Evolutionary conservation across 2,329 filamentous ascomycete genomes (phyloP).

Genomic region (Penicillium sp.): DNA sequence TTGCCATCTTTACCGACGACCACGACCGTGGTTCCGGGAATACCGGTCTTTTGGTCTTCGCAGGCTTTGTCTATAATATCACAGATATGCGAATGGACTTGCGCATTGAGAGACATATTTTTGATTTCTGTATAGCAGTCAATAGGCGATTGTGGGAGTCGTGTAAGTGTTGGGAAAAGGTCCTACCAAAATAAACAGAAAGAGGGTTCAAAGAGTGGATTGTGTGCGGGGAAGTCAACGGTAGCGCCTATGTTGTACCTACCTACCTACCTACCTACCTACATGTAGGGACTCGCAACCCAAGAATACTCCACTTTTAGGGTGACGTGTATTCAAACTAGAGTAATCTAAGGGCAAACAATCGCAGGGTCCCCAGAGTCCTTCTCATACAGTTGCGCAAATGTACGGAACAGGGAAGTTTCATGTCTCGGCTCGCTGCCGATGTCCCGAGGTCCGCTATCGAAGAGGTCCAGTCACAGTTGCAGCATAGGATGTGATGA

Average conservation of each 20-base stretch:
- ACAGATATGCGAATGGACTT: background rate
- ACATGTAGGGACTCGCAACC: too few relatives aligned
- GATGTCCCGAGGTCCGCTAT: too few relatives aligned
- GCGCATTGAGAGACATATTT: background rate
- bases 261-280: too few relatives aligned
- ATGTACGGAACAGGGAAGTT: too few relatives aligned
- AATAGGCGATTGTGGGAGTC: background rate
- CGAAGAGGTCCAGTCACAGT: background rate
- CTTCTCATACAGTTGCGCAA: too few relatives aligned
- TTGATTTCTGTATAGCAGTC: background rate
- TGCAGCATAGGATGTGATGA: background rate
- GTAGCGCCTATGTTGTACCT: too few relatives aligned
- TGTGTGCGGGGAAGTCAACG: background rate
- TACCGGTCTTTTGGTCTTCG: slow-evolving; percentile 2
- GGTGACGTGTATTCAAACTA: too few relatives aligned
- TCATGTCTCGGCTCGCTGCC: too few relatives aligned
- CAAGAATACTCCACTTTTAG: too few relatives aligned
- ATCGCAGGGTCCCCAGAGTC: too few relatives aligned
- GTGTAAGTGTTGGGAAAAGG: background rate
- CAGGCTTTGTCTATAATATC: slow-evolving; percentile 10
- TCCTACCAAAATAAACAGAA: background rate
- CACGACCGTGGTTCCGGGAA: background rate
- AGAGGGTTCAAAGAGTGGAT: background rate
- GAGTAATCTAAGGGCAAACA: too few relatives aligned
- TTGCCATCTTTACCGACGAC: slow-evolving; percentile 4